Percentiles rank a stretch among this genome's conserved stretches.
These are phyloP conservation scores for Aspergillus sclerotiicarbonarius DNA, from an alignment of 495 filamentous ascomycete genomes.

Conservation along the genomic window DNA sequence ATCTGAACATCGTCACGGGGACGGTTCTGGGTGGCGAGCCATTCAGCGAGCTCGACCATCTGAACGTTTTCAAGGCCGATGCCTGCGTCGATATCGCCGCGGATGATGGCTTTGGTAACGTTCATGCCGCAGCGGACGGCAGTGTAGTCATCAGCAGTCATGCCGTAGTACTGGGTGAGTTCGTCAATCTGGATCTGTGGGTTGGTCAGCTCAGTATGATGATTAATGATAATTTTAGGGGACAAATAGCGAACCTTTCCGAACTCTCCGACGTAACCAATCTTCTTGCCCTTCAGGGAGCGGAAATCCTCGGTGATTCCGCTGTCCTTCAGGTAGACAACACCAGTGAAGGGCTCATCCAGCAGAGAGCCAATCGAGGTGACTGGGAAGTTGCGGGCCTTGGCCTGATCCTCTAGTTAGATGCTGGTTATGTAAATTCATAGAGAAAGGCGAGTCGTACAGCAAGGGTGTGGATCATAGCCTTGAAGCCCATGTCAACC, in stretches of 20 bases:
- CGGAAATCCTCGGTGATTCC: conserved; percentile 65
- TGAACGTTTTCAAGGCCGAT: conserved; percentile 73
- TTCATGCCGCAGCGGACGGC: conserved; percentile 66
- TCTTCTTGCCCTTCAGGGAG: conserved; percentile 63
- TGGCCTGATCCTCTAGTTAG: conserved; percentile 42
- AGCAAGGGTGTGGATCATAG: conserved; percentile 72
- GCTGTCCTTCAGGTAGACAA: conserved; percentile 66
- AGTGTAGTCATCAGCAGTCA: conserved; percentile 67
- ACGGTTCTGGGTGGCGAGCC: conserved; percentile 59
- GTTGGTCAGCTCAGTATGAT: not conserved
- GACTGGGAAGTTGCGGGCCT: conserved; percentile 68
- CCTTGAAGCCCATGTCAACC: conserved; percentile 72
- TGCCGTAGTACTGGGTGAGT: conserved; percentile 69
- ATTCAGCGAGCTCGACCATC: conserved; percentile 71
- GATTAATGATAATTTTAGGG: not conserved
- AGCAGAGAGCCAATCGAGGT: conserved; percentile 65
- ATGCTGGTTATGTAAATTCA: not conserved
- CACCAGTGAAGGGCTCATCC: conserved; percentile 71
- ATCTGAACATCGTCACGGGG: conserved; percentile 64
- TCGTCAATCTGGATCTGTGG: conserved; percentile 67
- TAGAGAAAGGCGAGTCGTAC: conserved; percentile 33
- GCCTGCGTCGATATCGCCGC: conserved; percentile 63
- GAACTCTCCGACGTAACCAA: conserved; percentile 72
- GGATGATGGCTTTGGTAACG: conserved; percentile 62
- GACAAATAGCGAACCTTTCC: conserved; percentile 47